These are phyloP conservation scores for Ambrosia artemisiifolia DNA, from an alignment of 129 eudicot species.

Conservation along the genomic window DNA sequence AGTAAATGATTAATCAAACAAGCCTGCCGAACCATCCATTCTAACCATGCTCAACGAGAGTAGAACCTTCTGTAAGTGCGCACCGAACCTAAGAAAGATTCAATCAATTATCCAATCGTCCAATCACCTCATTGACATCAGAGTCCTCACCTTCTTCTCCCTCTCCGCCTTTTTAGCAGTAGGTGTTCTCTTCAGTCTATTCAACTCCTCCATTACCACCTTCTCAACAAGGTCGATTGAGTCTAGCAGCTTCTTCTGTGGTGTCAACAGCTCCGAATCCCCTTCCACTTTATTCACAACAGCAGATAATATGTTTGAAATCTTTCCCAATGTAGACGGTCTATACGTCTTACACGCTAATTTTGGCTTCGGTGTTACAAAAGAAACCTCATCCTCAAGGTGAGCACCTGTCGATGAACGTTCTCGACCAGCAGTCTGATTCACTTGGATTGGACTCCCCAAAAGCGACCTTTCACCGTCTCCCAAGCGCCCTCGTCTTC, in stretches of 20 bases:
- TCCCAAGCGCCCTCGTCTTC: constrained; percentile 60
- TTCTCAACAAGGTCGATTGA: constrained; percentile 75
- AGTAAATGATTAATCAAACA: constrained; percentile 28
- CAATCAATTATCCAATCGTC: background rate
- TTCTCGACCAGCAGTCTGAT: constrained; percentile 30
- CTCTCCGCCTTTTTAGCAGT: constrained; percentile 70
- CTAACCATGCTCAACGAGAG: constrained; percentile 37
- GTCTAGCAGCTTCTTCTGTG: constrained; percentile 63
- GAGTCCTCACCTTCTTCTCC: constrained; percentile 58
- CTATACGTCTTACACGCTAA: constrained; percentile 12
- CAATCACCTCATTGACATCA: constrained; percentile 75
- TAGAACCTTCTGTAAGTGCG: constrained; percentile 22
- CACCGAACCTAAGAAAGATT: background rate
- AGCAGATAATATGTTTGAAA: constrained; percentile 20
- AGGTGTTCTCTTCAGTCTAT: constrained; percentile 60
- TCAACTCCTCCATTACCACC: constrained; percentile 68
- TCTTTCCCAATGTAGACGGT: background rate
- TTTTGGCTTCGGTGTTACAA: constrained; percentile 48
- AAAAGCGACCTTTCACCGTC: constrained; percentile 42
- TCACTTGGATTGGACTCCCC: constrained; percentile 45
- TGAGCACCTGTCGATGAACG: constrained; percentile 50
- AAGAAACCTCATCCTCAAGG: constrained; percentile 53
- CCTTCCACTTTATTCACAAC: constrained; percentile 28
- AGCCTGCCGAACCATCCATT: background rate
- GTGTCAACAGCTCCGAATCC: constrained; percentile 55